Conservation (phyloP, 1,284 basidiomycete genomes). For the Trichosporon ovoides region DNA sequence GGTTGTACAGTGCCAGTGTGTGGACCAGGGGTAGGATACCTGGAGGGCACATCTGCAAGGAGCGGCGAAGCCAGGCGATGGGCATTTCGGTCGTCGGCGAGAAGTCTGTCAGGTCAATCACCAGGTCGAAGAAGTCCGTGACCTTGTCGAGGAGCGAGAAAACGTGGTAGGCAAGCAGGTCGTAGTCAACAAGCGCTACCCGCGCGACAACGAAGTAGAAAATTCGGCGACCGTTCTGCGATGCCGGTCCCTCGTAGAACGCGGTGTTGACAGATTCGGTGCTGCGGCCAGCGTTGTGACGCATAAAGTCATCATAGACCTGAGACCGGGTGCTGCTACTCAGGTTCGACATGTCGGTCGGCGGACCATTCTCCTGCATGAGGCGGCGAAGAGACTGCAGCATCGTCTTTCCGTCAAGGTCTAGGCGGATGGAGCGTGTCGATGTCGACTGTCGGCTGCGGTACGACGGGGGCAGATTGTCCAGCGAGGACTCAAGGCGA, state of each 20-base stretch:
- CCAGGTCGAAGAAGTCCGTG: conserved; percentile 59
- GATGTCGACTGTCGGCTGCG: conserved; percentile 17
- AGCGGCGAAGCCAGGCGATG: conserved; percentile 72
- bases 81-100: conserved; percentile 70
- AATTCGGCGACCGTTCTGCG: conserved; percentile 48
- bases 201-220: conserved; percentile 58
- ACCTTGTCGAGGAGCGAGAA: conserved; percentile 59
- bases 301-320: conserved; percentile 57
- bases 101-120: conserved; percentile 78
- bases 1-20: conserved; percentile 66
- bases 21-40: conserved; percentile 34
- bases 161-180: conserved; percentile 74
- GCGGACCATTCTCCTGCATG: conserved; percentile 69
- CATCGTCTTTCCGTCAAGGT: conserved; percentile 62
- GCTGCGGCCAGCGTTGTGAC: conserved; percentile 60
- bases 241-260: conserved; percentile 60
- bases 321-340: conserved; percentile 54
- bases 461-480: conserved; percentile 30
- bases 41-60: conserved; percentile 67
- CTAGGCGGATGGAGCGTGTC: conserved; percentile 44
- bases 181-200: conserved; percentile 77
- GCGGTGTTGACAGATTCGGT: conserved; percentile 61
- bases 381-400: conserved; percentile 70
- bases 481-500: conserved; percentile 31
- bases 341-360: conserved; percentile 60